Percentiles rank a stretch among this genome's conserved stretches.
Evolutionary conservation across 441 rosid species (phyloP).

Genomic region (Populus trichocarpa): DNA sequence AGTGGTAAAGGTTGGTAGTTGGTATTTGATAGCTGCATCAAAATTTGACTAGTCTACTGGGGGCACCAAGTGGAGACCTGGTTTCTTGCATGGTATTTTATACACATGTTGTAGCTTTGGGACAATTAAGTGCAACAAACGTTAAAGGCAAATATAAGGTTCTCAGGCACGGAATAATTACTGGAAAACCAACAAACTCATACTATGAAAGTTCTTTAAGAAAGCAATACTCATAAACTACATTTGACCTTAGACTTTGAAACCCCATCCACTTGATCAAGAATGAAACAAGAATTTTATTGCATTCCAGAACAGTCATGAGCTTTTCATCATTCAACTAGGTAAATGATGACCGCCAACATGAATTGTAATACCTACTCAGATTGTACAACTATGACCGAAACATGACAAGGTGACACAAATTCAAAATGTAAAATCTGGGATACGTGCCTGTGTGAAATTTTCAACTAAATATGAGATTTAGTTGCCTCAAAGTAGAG

Average conservation of each 20-base stretch:
- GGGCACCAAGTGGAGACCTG: neutral
- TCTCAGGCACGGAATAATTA: no score
- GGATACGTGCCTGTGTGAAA: neutral
- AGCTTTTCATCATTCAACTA: constrained; percentile 14
- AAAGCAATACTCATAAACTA: no score
- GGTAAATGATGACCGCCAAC: constrained; percentile 13
- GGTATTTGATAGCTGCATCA: neutral
- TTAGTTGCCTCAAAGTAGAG: constrained; percentile 25
- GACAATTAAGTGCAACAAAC: no score
- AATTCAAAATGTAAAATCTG: constrained; percentile 1
- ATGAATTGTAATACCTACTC: constrained; percentile 7
- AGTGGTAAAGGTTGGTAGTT: neutral
- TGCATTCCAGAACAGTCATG: neutral
- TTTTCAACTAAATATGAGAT: constrained; percentile 19
- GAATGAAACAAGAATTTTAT: neutral
- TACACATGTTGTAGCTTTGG: no score
- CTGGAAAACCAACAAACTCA: no score
- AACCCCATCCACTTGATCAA: no score
- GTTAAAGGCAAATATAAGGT: no score
- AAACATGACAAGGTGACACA: neutral
- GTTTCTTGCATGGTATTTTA: no score
- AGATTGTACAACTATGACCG: constrained; percentile 11
- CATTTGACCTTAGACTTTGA: no score
- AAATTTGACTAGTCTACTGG: neutral
- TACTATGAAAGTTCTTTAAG: no score